Percentiles rank a stretch among this genome's conserved stretches.
phyloP scores from a whole-genome alignment of 495 filamentous ascomycete species.

The Lophiotrema nucula region DNA sequence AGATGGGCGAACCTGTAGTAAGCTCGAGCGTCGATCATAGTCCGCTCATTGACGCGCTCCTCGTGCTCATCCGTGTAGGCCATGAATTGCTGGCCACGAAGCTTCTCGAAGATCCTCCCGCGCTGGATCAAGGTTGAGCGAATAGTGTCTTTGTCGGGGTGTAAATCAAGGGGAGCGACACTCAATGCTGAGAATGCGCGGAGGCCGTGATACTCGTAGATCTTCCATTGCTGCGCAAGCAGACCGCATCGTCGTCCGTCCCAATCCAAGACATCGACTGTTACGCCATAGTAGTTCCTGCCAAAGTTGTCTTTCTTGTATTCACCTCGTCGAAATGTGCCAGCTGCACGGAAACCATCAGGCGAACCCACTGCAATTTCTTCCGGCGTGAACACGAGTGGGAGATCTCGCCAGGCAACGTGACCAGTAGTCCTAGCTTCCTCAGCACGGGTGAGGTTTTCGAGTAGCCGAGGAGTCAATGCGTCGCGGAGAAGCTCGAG shows the following conservation, averaged over 20 bases:
- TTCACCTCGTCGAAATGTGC: conserved; percentile 49
- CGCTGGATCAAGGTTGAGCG: conserved; percentile 1
- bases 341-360: conserved; percentile 38
- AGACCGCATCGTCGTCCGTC: conserved; percentile 51
- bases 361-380: conserved; percentile 34
- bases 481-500: conserved; percentile 28
- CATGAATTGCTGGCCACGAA: conserved; percentile 10
- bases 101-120: conserved; percentile 11
- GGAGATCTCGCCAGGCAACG: conserved; percentile 56
- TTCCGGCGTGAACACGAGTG: conserved; percentile 53
- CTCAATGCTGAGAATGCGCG: conserved; percentile 7
- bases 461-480: not conserved
- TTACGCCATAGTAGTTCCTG: conserved; percentile 35
- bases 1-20: not conserved
- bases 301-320: conserved; percentile 57
- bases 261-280: conserved; percentile 33
- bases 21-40: conserved; percentile 11
- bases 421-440: conserved; percentile 53
- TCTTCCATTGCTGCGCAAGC: conserved; percentile 29
- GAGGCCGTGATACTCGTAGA: conserved; percentile 6
- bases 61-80: conserved; percentile 14
- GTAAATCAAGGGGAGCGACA: conserved; percentile 5
- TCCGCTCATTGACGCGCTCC: conserved; percentile 1
- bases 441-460: conserved; percentile 36
- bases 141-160: conserved; percentile 2